phyloP scores from a whole-genome alignment of 495 filamentous ascomycete genomes.

The Delitschia confertaspora region DNA sequence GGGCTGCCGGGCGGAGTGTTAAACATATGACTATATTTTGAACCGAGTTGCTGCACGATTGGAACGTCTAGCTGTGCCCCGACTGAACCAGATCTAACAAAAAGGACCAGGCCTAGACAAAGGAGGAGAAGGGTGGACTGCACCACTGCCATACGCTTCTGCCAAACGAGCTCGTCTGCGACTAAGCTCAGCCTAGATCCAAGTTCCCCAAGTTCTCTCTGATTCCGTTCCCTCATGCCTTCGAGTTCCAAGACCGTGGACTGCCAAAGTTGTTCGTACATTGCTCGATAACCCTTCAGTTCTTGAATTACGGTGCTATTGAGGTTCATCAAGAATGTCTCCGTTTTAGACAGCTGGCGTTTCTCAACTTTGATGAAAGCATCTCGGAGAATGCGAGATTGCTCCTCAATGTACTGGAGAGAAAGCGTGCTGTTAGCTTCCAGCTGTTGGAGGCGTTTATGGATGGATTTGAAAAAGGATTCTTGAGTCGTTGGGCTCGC shows the following conservation, averaged over 20 bases:
- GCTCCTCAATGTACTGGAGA: constrained; percentile 92
- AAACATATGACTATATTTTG: constrained; percentile 33
- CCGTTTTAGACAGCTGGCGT: constrained; percentile 74
- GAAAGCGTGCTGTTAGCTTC: constrained; percentile 90
- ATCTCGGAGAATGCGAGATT: constrained; percentile 83
- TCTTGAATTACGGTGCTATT: constrained; percentile 84
- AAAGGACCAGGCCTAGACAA: constrained; percentile 80
- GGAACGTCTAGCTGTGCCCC: constrained; percentile 47
- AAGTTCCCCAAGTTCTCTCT: constrained; percentile 74
- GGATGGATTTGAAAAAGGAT: constrained; percentile 93
- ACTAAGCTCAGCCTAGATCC: constrained; percentile 71
- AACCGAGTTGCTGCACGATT: constrained; percentile 42
- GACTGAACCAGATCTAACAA: constrained; percentile 45
- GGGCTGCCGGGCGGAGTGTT: constrained; percentile 42
- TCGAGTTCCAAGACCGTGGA: constrained; percentile 87
- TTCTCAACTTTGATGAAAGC: constrained; percentile 87
- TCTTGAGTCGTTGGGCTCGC: constrained; percentile 83
- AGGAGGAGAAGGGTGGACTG: constrained; percentile 80
- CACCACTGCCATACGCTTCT: constrained; percentile 86
- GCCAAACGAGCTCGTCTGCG: constrained; percentile 90
- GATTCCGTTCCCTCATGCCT: constrained; percentile 68
- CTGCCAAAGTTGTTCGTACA: constrained; percentile 96
- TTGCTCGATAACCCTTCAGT: constrained; percentile 64
- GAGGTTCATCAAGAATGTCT: constrained; percentile 67
- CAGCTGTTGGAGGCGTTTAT: constrained; percentile 81